Evolutionary conservation across 495 filamentous ascomycete species (phyloP), one percentile per base, ranked within the genome.

Genomic region (Rusavskia elegans): DNA sequence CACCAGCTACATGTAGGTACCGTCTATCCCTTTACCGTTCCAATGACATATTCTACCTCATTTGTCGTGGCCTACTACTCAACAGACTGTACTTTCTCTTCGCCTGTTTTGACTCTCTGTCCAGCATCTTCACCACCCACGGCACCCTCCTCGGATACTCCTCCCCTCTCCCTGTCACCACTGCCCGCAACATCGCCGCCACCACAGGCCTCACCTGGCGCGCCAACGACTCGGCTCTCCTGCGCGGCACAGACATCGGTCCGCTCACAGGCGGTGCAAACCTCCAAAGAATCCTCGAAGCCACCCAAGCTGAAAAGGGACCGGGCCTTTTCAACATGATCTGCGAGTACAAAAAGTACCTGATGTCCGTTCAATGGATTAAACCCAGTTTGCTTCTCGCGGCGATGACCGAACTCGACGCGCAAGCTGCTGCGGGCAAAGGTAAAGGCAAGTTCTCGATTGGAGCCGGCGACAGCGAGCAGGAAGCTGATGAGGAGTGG

Each of bases 61-160:
- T 42, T 32, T 32, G 0, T 21, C 9, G 7, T 23, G 10, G 20
- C 30, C 36, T 5, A 13, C 21, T 14, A 41, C 27, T 37, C 17
- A 27, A 37, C 17, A 5, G 16, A 27, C 1, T 50, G 30, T 2
- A 14, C n/a, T 20, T 8, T 21, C 10, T 25, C 30, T 21, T 36
- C 25, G 7, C n/a, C 8, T 13, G 21, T 23, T 29, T 23, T 46
- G 23, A 46, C 16, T 11, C 29, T 32, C 7, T 10, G 32, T 21
- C n/a, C 40, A 61, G 59, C 50, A 46, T 61, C 45, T 55, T 61
- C 37, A 57, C 59, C 40, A 46, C 20, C 29, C 30, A 48, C 41
- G 59, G 59, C 49, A 61, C 59, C 5, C 48, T 61, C 13, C 57
- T 61, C 19, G 48, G 45, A 25, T 54, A 57, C 57, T 45, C 42